These are phyloP conservation scores for Candida takata DNA, from an alignment of 805 yeast species.

Conservation along the genomic window DNA sequence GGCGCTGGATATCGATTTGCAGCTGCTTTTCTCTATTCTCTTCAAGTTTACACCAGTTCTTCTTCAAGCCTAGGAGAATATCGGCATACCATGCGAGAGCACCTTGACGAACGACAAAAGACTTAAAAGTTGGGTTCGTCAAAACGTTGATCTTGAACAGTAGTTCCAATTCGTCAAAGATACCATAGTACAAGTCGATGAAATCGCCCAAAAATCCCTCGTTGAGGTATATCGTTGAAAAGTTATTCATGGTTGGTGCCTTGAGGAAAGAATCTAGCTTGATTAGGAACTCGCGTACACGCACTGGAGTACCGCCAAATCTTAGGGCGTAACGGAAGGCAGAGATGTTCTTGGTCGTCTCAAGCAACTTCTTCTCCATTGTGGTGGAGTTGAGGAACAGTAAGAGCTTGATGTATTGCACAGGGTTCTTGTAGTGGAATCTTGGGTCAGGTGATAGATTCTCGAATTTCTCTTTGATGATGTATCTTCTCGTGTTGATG, in stretches of 20 bases:
- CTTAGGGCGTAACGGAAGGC: constrained; percentile 62
- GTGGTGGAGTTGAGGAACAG: constrained; percentile 26
- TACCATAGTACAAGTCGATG: constrained; percentile 52
- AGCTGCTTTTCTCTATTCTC: constrained; percentile 41
- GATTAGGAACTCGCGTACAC: constrained; percentile 28
- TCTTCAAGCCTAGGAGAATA: constrained; percentile 49
- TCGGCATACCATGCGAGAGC: constrained; percentile 64
- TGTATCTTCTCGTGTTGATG: constrained; percentile 28
- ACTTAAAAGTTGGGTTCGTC: constrained; percentile 29
- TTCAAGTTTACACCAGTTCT: constrained; percentile 38
- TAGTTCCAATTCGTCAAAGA: constrained; percentile 56
- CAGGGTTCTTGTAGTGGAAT: constrained; percentile 18
- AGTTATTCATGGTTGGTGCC: constrained; percentile 8
- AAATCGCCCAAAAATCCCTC: constrained; percentile 43
- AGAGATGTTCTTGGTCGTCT: constrained; percentile 40
- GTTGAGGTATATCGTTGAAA: constrained; percentile 31
- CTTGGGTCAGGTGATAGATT: constrained; percentile 24
- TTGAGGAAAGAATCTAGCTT: constrained; percentile 17
- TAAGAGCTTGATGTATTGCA: constrained; percentile 19
- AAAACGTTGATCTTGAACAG: constrained; percentile 48
- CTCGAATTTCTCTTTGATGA: constrained; percentile 23
- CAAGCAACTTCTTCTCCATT: constrained; percentile 31
- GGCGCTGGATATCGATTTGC: constrained; percentile 49
- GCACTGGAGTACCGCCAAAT: constrained; percentile 64
- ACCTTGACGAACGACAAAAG: constrained; percentile 48